phyloP scores from a whole-genome alignment of 306 rosid genomes.

The Gleditsia sinensis region DNA sequence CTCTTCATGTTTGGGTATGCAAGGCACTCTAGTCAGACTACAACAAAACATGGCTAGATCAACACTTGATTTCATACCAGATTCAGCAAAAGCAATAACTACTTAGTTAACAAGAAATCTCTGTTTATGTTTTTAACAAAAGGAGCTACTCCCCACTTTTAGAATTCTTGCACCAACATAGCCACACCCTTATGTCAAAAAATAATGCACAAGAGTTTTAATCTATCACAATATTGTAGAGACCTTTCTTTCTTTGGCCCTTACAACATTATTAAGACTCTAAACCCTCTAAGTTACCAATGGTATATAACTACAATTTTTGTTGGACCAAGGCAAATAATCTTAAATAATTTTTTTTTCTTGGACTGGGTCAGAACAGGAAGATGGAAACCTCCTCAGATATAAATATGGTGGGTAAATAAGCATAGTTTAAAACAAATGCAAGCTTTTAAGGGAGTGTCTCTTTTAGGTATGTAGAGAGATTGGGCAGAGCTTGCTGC shows the following conservation, averaged over 20 bases:
- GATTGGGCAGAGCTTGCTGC: not conserved
- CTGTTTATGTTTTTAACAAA: not conserved
- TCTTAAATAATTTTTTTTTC: no score
- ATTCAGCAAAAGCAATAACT: slow-evolving; percentile 1
- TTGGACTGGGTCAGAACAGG: not conserved
- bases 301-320: no score
- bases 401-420: not conserved
- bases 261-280: not conserved
- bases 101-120: not conserved
- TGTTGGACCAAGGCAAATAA: not conserved
- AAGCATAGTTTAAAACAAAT: not conserved
- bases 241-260: no score
- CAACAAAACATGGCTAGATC: slow-evolving; percentile 24
- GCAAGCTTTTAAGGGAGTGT: not conserved
- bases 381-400: not conserved
- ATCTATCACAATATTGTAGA: not conserved
- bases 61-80: slow-evolving; percentile 17
- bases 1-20: not conserved
- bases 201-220: not conserved
- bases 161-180: not conserved
- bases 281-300: slow-evolving; percentile 7
- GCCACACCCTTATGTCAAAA: not conserved
- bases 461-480: not conserved
- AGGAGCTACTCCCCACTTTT: not conserved
- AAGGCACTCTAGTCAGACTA: slow-evolving; percentile 22